These are phyloP conservation scores for Backusella tuberculispora DNA, from an alignment of 192 early-diverging fungal genomes.

Conservation along the genomic window DNA sequence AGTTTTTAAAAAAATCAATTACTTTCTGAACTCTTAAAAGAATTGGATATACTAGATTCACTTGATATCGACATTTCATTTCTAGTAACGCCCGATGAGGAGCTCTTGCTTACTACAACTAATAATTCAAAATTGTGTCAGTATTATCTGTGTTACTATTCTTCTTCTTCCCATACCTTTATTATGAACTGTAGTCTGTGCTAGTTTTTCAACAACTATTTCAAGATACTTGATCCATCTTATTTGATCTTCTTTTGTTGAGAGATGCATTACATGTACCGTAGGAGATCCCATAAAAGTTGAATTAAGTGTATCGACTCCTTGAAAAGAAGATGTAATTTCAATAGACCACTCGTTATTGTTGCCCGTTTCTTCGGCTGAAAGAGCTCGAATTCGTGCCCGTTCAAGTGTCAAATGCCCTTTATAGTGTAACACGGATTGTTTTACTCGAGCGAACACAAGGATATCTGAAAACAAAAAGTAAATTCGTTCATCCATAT, in stretches of 20 bases:
- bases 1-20: neutral
- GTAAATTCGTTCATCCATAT: constrained; percentile 22
- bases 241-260: constrained; percentile 18
- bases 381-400: constrained; percentile 15
- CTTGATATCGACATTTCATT: constrained; percentile 9
- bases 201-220: constrained; percentile 19
- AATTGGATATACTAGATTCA: neutral
- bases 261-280: constrained; percentile 17
- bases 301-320: constrained; percentile 26
- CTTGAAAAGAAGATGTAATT: constrained; percentile 19
- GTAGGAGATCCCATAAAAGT: constrained; percentile 32
- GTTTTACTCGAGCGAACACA: constrained; percentile 29
- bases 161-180: constrained; percentile 10
- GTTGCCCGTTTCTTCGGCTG: neutral
- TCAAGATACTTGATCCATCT: constrained; percentile 29
- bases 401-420: constrained; percentile 23
- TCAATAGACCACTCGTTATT: constrained; percentile 18
- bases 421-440: constrained; percentile 31
- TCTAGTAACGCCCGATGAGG: neutral
- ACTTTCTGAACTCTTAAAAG: neutral
- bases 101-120: constrained; percentile 9
- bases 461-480: constrained; percentile 38
- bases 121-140: neutral
- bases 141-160: neutral
- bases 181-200: constrained; percentile 2